These are phyloP conservation scores for Chlorella variabilis DNA, from an alignment of 163 green algal genomes.

Conservation along the genomic window DNA sequence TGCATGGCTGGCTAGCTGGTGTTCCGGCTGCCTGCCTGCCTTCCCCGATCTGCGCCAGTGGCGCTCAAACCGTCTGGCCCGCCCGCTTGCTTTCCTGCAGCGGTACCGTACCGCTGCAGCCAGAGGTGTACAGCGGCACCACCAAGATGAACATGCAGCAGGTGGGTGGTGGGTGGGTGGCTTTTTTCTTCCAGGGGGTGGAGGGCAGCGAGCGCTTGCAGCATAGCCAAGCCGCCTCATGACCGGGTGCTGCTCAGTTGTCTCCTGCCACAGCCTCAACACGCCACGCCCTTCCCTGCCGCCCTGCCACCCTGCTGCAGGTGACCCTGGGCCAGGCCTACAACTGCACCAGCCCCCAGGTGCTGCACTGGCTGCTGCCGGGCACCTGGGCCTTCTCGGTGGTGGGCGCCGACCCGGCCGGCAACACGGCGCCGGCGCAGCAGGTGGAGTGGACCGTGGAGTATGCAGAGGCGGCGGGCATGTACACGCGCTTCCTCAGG, in stretches of 20 bases:
- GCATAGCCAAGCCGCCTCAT: too few species aligned
- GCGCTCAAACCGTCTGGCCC: too few species aligned
- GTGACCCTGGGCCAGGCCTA: constrained; percentile 19
- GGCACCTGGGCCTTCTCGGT: constrained; percentile 66
- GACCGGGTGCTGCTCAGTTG: too few species aligned
- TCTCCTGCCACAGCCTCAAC: background rate
- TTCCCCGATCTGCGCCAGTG: too few species aligned
- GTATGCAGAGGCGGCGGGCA: background rate
- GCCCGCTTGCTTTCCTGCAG: background rate
- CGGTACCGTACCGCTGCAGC: constrained; percentile 6
- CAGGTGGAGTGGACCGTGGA: constrained; percentile 41
- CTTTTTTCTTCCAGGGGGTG: background rate
- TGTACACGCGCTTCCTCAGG: constrained; percentile 41
- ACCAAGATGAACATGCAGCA: background rate
- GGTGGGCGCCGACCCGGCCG: constrained; percentile 53
- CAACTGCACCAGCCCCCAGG: constrained; percentile 27
- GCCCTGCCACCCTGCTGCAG: background rate
- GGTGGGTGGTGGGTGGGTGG: background rate
- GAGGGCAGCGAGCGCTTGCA: background rate
- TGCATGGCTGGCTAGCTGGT: background rate
- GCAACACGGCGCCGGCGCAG: constrained; percentile 48
- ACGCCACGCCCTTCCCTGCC: background rate
- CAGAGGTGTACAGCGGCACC: constrained; percentile 1
- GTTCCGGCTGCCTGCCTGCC: too few species aligned
- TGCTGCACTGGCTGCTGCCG: constrained; percentile 50